phyloP scores from a whole-genome alignment of 2,329 filamentous ascomycete genomes.

The Dryadomyces quercus-mongolicae region DNA sequence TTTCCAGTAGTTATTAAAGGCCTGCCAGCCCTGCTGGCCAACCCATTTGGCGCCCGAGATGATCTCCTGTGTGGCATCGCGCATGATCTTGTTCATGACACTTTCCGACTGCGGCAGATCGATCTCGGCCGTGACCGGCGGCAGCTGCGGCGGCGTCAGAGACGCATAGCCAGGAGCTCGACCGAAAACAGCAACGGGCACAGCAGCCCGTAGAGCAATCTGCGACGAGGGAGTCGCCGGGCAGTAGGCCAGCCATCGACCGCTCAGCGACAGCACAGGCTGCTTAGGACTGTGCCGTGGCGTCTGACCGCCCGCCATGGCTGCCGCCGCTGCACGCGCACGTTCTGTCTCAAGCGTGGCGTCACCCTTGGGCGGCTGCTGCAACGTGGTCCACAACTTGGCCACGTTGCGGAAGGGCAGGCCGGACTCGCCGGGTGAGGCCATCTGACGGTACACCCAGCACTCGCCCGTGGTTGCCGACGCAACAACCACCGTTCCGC shows the following conservation, averaged over 20 bases:
- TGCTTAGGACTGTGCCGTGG: slow-evolving; percentile 37
- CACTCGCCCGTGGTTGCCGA: slow-evolving; percentile 81
- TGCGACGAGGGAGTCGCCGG: slow-evolving; percentile 61
- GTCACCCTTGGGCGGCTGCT: slow-evolving; percentile 38
- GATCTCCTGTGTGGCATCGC: slow-evolving; percentile 67
- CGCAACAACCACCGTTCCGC: slow-evolving; percentile 58
- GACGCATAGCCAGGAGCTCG: slow-evolving; percentile 45
- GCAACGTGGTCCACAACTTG: slow-evolving; percentile 85
- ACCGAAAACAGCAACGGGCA: slow-evolving; percentile 42
- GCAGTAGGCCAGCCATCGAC: slow-evolving; percentile 68
- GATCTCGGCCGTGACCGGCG: slow-evolving; percentile 52
- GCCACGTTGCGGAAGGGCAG: slow-evolving; percentile 55
- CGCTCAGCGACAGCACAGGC: slow-evolving; percentile 56
- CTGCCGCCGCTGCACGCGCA: slow-evolving; percentile 11
- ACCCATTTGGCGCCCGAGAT: slow-evolving; percentile 66
- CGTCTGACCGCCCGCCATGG: slow-evolving; percentile 24
- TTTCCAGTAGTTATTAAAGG: slow-evolving; percentile 75
- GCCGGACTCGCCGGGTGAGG: slow-evolving; percentile 26
- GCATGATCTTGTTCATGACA: slow-evolving; percentile 63
- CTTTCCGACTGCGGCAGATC: slow-evolving; percentile 63
- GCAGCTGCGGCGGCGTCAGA: slow-evolving; percentile 57
- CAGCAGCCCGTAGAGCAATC: slow-evolving; percentile 54
- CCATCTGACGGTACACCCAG: slow-evolving; percentile 55
- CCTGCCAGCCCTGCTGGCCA: slow-evolving; percentile 63
- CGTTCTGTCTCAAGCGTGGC: slow-evolving; percentile 25